A percentile compares a stretch with the other conserved stretches of the same genome.
phyloP scores from a whole-genome alignment of 164 flowering plant species.

The Aristolochia fimbriata region DNA sequence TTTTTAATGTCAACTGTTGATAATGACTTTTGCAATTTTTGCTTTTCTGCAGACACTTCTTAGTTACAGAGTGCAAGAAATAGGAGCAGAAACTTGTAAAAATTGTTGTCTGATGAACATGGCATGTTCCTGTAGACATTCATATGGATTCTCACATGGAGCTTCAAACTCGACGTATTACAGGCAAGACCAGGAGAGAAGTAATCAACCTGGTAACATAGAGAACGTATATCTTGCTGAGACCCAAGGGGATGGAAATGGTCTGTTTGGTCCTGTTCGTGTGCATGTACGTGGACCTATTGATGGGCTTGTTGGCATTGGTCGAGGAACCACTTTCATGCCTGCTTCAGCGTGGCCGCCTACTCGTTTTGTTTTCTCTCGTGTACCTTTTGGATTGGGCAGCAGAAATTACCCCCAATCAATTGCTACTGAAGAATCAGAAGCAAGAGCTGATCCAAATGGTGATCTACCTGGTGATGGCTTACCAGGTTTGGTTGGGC shows the following conservation, averaged over 20 bases:
- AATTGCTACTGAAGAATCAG: conserved; percentile 77
- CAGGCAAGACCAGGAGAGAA: conserved; percentile 69
- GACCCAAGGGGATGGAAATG: conserved; percentile 60
- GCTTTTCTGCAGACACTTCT: conserved; percentile 65
- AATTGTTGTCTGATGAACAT: conserved; percentile 59
- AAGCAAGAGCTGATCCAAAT: conserved; percentile 57
- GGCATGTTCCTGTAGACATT: conserved; percentile 74
- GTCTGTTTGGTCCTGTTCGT: conserved; percentile 68
- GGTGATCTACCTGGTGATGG: conserved; percentile 88
- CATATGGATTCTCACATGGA: conserved; percentile 58
- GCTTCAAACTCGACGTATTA: conserved; percentile 42
- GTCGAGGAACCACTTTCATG: conserved; percentile 76
- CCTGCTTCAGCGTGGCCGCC: conserved; percentile 78
- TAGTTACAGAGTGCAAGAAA: conserved; percentile 82
- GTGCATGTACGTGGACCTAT: conserved; percentile 81
- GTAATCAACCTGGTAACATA: conserved; percentile 31
- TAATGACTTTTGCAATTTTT: no score
- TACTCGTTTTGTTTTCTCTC: conserved; percentile 91
- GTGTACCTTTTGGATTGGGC: conserved; percentile 81
- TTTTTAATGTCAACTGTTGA: no score
- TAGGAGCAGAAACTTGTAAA: conserved; percentile 84
- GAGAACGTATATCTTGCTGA: conserved; percentile 66
- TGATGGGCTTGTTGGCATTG: conserved; percentile 98
- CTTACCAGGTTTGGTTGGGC: conserved; percentile 87
- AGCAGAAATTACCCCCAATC: conserved; percentile 72